Evolutionary conservation across 139 green algal species (phyloP).

Genomic region (Tetratostichococcus sp.): DNA sequence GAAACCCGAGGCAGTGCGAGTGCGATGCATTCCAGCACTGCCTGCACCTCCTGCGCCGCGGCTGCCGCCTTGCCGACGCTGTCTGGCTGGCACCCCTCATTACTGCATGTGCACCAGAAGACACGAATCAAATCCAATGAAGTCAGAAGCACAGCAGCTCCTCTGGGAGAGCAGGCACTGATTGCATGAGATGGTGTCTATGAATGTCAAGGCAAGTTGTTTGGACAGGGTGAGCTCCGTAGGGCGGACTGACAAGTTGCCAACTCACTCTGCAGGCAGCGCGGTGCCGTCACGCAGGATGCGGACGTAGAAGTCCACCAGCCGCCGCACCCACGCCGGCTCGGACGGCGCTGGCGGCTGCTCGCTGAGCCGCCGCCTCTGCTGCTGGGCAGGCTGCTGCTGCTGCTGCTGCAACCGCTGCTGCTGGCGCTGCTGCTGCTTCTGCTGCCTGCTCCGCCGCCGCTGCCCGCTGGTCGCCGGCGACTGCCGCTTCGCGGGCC

Average conservation of each 20-base stretch:
- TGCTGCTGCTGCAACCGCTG: neutral
- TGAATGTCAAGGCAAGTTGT: too few relatives aligned
- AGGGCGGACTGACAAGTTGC: too few relatives aligned
- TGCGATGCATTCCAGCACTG: neutral
- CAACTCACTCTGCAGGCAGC: conserved; percentile 12
- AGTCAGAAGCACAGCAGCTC: too few relatives aligned
- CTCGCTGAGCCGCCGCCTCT: neutral
- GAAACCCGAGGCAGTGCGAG: neutral
- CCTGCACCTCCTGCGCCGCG: neutral
- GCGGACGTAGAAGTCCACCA: conserved; percentile 24
- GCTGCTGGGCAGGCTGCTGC: neutral
- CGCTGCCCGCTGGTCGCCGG: neutral
- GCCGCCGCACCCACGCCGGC: conserved; percentile 8
- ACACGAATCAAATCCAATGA: too few relatives aligned
- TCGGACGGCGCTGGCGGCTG: neutral
- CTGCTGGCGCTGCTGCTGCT: too few relatives aligned
- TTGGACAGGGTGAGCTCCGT: too few relatives aligned
- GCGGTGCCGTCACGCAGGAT: conserved; percentile 18
- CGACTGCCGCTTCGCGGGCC: neutral
- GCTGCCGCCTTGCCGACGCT: neutral
- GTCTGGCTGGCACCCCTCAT: neutral
- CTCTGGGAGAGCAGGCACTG: too few relatives aligned
- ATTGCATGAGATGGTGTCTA: too few relatives aligned
- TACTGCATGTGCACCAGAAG: neutral
- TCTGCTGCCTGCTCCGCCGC: neutral